Base-by-base conservation (phyloP, 169 alveolate species). In the Cyclospora cayetanensis region DNA sequence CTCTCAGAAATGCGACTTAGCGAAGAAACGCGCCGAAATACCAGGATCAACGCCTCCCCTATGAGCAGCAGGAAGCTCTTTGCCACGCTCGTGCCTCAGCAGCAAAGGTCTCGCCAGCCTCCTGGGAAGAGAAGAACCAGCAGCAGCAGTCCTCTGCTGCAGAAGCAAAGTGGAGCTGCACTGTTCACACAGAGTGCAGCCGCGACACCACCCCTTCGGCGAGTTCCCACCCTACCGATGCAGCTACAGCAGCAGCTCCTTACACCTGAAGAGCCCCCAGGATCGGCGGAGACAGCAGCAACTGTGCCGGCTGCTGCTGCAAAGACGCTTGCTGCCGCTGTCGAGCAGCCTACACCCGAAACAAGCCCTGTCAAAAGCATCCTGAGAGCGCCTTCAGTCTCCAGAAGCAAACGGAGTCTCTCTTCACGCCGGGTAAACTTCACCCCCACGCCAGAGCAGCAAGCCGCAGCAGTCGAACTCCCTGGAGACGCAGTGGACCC, bases 11-110 rank as follows among this genome's bases (percentile, higher is more conserved):
- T 29, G 55, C 46, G 89, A 39, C 76, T 80, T 29, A 50, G 89
- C 12, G 89, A 80, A 63, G 89, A 80, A 74, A 80, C 89, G n/a
- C 89, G 89, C 20, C 89, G 89, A 50, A 80, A 80, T 52, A 80
- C 89, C 15, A 29, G 35, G 41, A 50, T 42, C 31, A 80, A 80
- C 74, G 89, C 89, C 7, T 80, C 89, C 37, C 89, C 89, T 50
- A 35, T 80, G 39, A 80, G 74, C 9, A 65, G 74, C 89, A 50
- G 53, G 74, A 29, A 80, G n/a, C 29, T 52, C 35, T 74, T 39
- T 46, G 72, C 53, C 41, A 34, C 46, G 39, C 65, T 80, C n/a
- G n/a, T n/a, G 76, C 89, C 22, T 50, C 76, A 52, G 89, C 25
- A 3, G 27, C 53, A 34, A 52, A 42, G 20, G 34, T n/a, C n/a